phyloP scores from a whole-genome alignment of 306 rosid species.

The Carpinus fangiana region DNA sequence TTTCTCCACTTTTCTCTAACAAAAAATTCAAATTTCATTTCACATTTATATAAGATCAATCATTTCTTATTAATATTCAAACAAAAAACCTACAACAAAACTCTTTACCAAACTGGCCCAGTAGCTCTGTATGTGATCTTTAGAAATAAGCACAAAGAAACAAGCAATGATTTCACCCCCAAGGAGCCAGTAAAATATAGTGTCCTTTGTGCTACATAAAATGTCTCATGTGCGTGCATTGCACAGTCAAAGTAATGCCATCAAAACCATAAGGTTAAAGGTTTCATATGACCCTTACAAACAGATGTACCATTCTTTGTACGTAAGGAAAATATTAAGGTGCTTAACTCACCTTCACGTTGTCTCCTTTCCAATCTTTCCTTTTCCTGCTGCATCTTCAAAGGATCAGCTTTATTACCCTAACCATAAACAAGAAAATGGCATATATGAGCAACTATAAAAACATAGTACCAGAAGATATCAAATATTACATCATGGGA shows the following conservation, averaged over 20 bases:
- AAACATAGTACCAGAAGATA: neutral
- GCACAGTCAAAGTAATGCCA: neutral
- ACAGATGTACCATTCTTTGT: neutral
- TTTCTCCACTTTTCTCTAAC: no score
- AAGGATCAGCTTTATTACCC: slow-evolving; percentile 70
- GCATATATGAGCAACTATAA: neutral
- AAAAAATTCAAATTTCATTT: no score
- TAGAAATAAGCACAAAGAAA: neutral
- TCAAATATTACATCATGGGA: neutral
- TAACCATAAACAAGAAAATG: slow-evolving; percentile 14
- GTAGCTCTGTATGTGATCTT: neutral
- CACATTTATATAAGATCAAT: no score
- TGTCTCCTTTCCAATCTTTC: slow-evolving; percentile 71
- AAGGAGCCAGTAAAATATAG: neutral
- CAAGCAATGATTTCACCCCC: neutral
- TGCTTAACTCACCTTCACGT: slow-evolving; percentile 64
- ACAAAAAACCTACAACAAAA: no score
- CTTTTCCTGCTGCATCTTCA: slow-evolving; percentile 69
- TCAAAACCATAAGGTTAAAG: neutral
- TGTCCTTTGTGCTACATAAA: neutral
- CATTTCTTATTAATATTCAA: no score
- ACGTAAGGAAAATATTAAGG: neutral
- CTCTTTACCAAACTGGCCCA: no score
- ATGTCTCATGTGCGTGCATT: neutral
- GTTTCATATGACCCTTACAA: neutral